Percentiles rank a stretch among this genome's conserved stretches.
These are phyloP conservation scores for Geranomyces variabilis DNA, from an alignment of 192 early-diverging fungal genomes.

Conservation along the genomic window DNA sequence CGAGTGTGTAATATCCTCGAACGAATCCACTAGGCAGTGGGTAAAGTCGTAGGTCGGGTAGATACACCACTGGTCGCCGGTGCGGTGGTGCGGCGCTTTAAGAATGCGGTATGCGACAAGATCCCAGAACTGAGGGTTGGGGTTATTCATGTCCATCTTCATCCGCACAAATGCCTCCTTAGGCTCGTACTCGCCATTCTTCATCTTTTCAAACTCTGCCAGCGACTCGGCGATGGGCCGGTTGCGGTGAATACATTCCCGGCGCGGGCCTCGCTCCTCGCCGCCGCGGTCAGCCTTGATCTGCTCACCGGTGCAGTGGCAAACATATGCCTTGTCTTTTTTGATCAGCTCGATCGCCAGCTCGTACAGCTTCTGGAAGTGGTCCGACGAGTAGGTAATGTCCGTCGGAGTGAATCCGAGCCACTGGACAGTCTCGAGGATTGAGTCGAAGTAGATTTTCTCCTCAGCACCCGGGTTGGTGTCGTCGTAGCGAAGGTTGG, in stretches of 20 bases:
- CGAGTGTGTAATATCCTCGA: constrained; percentile 99
- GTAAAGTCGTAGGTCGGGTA: constrained; percentile 99
- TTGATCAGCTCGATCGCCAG: constrained; percentile 90
- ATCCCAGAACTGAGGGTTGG: constrained; percentile 99
- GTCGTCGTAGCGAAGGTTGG: constrained; percentile 90
- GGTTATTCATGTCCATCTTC: constrained; percentile 99
- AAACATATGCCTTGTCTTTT: constrained; percentile 88
- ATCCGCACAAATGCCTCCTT: constrained; percentile 92
- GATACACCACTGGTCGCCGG: constrained; percentile 93
- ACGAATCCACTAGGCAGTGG: constrained; percentile 97
- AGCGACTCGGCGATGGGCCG: constrained; percentile 92
- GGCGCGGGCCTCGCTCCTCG: constrained; percentile 80
- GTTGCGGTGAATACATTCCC: constrained; percentile 87
- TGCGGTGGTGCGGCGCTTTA: constrained; percentile 86
- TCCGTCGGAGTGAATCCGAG: constrained; percentile 91
- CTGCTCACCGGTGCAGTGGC: constrained; percentile 94
- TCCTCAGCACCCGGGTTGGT: constrained; percentile 94
- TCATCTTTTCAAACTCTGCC: constrained; percentile 96
- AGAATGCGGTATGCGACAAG: constrained; percentile 95
- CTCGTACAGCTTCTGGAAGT: constrained; percentile 96
- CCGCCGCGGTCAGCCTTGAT: constrained; percentile 93
- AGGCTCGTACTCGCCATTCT: constrained; percentile 93
- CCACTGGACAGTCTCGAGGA: constrained; percentile 92
- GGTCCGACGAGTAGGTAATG: constrained; percentile 96
- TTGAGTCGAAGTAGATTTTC: constrained; percentile 92